These are phyloP conservation scores for Geotrichum armillariae DNA, from an alignment of 1,139 yeast genomes.

Conservation along the genomic window DNA sequence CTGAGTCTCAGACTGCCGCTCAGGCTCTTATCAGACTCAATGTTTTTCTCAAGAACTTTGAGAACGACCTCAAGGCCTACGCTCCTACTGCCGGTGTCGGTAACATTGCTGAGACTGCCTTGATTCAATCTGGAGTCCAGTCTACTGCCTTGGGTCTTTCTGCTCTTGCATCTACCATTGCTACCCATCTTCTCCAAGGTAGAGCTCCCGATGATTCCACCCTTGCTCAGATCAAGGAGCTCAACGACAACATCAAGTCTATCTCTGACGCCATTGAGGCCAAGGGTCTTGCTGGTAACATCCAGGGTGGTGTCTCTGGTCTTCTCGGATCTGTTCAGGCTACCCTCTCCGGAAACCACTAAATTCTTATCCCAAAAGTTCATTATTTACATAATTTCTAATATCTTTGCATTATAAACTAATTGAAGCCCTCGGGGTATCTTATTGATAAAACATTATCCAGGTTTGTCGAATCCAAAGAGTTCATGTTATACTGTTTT, in stretches of 20 bases:
- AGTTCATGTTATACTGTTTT: too few relatives aligned
- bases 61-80: not conserved
- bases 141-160: conserved; percentile 1
- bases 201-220: conserved; percentile 1
- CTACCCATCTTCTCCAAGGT: not conserved
- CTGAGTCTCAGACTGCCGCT: not conserved
- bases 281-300: not conserved
- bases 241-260: not conserved
- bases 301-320: not conserved
- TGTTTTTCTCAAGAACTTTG: not conserved
- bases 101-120: not conserved
- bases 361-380: too few relatives aligned
- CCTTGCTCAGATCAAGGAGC: conserved; percentile 1
- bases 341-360: not conserved
- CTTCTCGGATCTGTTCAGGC: not conserved
- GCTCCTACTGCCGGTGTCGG: conserved; percentile 11
- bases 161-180: conserved; percentile 2
- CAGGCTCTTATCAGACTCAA: conserved; percentile 5
- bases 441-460: too few relatives aligned
- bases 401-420: too few relatives aligned
- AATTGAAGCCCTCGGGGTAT: too few relatives aligned
- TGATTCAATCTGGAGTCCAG: conserved; percentile 10
- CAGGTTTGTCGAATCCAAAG: too few relatives aligned
- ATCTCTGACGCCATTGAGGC: not conserved
- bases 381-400: too few relatives aligned